phyloP scores from a whole-genome alignment of 768 basidiomycete species.

The Boletus edulis region DNA sequence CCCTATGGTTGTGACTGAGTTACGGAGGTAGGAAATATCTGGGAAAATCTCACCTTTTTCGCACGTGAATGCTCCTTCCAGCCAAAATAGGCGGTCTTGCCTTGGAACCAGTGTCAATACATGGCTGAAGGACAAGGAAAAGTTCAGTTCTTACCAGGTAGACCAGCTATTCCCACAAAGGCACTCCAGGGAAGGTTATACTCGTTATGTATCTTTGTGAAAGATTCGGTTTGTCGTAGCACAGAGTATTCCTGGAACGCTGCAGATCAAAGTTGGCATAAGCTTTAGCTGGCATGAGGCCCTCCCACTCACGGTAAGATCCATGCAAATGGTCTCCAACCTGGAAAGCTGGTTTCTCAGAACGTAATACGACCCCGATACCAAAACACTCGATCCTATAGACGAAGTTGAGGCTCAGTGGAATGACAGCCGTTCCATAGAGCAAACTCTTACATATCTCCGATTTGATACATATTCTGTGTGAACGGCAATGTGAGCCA shows the following conservation, averaged over 20 bases:
- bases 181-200: slow-evolving; percentile 29
- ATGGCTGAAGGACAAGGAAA: slow-evolving; percentile 1
- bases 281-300: background rate
- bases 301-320: slow-evolving; percentile 27
- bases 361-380: slow-evolving; percentile 31
- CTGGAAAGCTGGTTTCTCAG: slow-evolving; percentile 9
- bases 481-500: background rate
- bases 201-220: slow-evolving; percentile 23
- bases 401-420: background rate
- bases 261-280: slow-evolving; percentile 27
- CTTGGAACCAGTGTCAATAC: slow-evolving; percentile 1
- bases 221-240: background rate
- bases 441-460: background rate
- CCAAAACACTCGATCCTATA: slow-evolving; percentile 32
- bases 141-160: slow-evolving; percentile 13
- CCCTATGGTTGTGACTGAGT: slow-evolving; percentile 30
- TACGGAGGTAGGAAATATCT: too few relatives aligned
- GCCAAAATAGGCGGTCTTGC: slow-evolving; percentile 17
- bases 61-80: slow-evolving; percentile 18
- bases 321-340: slow-evolving; percentile 15
- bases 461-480: slow-evolving; percentile 11
- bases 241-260: slow-evolving; percentile 20
- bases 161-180: slow-evolving; percentile 30
- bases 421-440: background rate
- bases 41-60: slow-evolving; percentile 21